These are phyloP conservation scores for Pseudozyma pruni DNA, from an alignment of 1,284 basidiomycete genomes.

Conservation along the genomic window DNA sequence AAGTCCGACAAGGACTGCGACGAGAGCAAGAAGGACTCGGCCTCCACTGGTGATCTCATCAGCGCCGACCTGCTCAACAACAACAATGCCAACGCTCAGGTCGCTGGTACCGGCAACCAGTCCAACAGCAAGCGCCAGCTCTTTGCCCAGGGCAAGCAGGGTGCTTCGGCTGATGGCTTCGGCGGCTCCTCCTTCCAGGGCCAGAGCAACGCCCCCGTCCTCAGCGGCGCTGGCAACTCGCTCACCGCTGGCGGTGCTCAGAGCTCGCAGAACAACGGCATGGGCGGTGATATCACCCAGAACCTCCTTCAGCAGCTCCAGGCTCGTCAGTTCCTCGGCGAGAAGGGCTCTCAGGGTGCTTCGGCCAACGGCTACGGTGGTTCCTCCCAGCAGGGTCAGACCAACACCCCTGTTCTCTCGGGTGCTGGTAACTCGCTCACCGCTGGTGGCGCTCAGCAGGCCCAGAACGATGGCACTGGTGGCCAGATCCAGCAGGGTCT, in stretches of 20 bases:
- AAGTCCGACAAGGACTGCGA: slow-evolving; percentile 1
- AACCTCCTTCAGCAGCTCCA: slow-evolving; percentile 15
- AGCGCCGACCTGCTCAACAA: slow-evolving; percentile 19
- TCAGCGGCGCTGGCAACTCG: slow-evolving; percentile 25
- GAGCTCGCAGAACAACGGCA: slow-evolving; percentile 17
- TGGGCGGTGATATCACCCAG: slow-evolving; percentile 18
- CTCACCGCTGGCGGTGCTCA: slow-evolving; percentile 25
- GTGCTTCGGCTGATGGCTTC: slow-evolving; percentile 18
- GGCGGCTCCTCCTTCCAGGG: slow-evolving; percentile 23
- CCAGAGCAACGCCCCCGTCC: slow-evolving; percentile 21
- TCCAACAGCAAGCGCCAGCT: slow-evolving; percentile 7
- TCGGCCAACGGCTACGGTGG: slow-evolving; percentile 17
- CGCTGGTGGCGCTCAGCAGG: slow-evolving; percentile 17
- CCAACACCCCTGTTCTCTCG: slow-evolving; percentile 17
- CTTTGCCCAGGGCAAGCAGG: slow-evolving; percentile 23
- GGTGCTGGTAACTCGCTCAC: slow-evolving; percentile 26
- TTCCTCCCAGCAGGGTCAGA: slow-evolving; percentile 15
- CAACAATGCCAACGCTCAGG: slow-evolving; percentile 24
- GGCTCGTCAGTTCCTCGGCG: slow-evolving; percentile 9
- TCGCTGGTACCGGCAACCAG: slow-evolving; percentile 27
- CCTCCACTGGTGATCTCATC: slow-evolving; percentile 21
- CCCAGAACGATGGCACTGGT: slow-evolving; percentile 25
- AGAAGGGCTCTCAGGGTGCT: slow-evolving; percentile 11
- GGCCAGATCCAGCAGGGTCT: slow-evolving; percentile 24
- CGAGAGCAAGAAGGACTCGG: slow-evolving; percentile 2